Percentiles rank a stretch among this genome's conserved stretches.
These are phyloP conservation scores for Colletotrichum chrysophilum DNA, from an alignment of 2,329 filamentous ascomycete genomes.

Conservation along the genomic window DNA sequence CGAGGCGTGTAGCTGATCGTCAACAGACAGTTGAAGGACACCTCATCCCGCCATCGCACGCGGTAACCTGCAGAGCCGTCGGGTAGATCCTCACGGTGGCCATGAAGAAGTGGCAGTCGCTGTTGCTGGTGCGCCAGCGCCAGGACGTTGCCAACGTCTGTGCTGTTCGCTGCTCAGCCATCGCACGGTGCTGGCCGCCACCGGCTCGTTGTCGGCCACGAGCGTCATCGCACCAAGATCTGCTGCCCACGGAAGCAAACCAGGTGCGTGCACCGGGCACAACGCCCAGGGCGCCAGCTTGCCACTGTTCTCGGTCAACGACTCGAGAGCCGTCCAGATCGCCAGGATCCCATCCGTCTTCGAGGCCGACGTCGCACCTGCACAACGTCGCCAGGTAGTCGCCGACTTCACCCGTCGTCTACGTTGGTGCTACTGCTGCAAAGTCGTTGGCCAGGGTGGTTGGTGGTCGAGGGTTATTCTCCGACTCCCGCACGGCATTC, in stretches of 20 bases:
- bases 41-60: slow-evolving; percentile 1
- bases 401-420: not conserved
- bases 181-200: not conserved
- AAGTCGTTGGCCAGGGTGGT: not conserved
- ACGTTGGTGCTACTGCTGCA: not conserved
- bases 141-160: not conserved
- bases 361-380: not conserved
- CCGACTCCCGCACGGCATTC: not conserved
- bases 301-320: not conserved
- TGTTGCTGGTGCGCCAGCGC: not conserved
- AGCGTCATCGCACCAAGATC: not conserved
- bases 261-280: not conserved
- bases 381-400: not conserved
- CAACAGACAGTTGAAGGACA: not conserved
- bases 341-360: not conserved
- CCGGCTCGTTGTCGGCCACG: not conserved
- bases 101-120: not conserved
- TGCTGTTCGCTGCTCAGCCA: not conserved
- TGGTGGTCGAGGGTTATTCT: slow-evolving; percentile 2
- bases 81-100: not conserved
- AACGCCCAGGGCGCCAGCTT: not conserved
- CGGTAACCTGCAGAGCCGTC: slow-evolving; percentile 3
- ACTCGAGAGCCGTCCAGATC: not conserved
- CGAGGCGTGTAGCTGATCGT: not conserved
- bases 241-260: not conserved